Conservation (phyloP, 495 filamentous ascomycete genomes). For the Gamarada debralockiae region DNA sequence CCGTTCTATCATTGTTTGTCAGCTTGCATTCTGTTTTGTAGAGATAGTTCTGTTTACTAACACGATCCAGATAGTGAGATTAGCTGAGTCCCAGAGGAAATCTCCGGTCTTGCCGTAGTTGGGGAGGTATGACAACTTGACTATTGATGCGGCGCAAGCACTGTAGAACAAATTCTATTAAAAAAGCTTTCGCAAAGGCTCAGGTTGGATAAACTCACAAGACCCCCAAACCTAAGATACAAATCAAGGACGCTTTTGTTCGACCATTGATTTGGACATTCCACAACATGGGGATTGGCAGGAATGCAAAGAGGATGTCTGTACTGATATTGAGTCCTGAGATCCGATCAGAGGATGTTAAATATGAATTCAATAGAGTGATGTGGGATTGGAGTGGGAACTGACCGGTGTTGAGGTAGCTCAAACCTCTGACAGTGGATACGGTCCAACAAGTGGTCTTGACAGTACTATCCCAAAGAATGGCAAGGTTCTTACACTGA, state of each 20-base stretch:
- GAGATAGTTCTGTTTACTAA: neutral
- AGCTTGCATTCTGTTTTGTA: neutral
- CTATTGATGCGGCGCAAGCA: conserved; percentile 12
- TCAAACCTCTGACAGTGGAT: conserved; percentile 28
- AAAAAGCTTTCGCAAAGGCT: neutral
- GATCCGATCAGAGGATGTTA: neutral
- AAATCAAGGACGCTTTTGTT: conserved; percentile 36
- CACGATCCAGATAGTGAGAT: conserved; percentile 24
- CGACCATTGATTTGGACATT: conserved; percentile 37
- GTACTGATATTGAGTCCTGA: conserved; percentile 42
- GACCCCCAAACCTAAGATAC: conserved; percentile 41
- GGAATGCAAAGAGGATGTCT: conserved; percentile 39
- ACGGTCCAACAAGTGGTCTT: conserved; percentile 32
- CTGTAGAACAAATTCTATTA: conserved; percentile 3
- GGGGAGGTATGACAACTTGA: conserved; percentile 6
- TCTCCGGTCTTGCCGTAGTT: conserved; percentile 1
- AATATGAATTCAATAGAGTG: neutral
- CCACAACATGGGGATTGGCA: conserved; percentile 43
- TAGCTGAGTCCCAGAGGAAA: conserved; percentile 12
- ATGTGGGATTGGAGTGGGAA: neutral
- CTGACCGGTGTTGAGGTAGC: conserved; percentile 33
- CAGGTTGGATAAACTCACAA: conserved; percentile 23
- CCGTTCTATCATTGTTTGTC: conserved; percentile 9
- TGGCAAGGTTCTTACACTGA: conserved; percentile 26
- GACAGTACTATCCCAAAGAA: conserved; percentile 34